Evolutionary conservation across 2,329 filamentous ascomycete genomes (phyloP).

Genomic region (Amauroascus niger): DNA sequence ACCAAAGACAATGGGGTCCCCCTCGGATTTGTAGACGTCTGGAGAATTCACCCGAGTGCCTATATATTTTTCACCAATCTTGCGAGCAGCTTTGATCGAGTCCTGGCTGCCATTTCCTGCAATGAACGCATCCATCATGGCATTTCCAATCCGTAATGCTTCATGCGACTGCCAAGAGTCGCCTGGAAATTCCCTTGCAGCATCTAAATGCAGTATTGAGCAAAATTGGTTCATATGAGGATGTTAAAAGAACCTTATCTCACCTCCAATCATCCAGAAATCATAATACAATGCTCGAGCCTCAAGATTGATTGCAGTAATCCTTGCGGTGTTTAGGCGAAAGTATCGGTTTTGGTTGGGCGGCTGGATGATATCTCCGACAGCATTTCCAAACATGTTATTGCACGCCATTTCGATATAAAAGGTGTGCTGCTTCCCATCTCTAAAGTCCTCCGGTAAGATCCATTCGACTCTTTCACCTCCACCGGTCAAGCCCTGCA

Average conservation of each 20-base stretch:
- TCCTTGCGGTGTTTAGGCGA: slow-evolving; percentile 64
- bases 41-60: slow-evolving; percentile 71
- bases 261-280: slow-evolving; percentile 76
- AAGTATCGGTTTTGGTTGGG: slow-evolving; percentile 79
- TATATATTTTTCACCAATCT: slow-evolving; percentile 74
- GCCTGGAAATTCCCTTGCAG: slow-evolving; percentile 77
- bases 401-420: slow-evolving; percentile 99
- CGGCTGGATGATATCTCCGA: slow-evolving; percentile 76
- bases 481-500: slow-evolving; percentile 84
- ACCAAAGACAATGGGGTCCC: slow-evolving; percentile 67
- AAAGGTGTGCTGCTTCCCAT: slow-evolving; percentile 77
- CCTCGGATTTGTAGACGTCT: slow-evolving; percentile 69
- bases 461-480: slow-evolving; percentile 89
- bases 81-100: slow-evolving; percentile 67
- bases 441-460: slow-evolving; percentile 67
- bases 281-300: slow-evolving; percentile 79
- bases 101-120: slow-evolving; percentile 61
- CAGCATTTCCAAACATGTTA: slow-evolving; percentile 91
- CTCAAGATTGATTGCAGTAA: slow-evolving; percentile 78
- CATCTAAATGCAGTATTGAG: slow-evolving; percentile 45
- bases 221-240: background rate
- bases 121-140: slow-evolving; percentile 84
- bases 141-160: slow-evolving; percentile 71
- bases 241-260: slow-evolving; percentile 8
- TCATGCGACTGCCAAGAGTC: slow-evolving; percentile 85